Conservation (phyloP, 495 filamentous ascomycete genomes). For the Hypoxylon lienhwacheense region DNA sequence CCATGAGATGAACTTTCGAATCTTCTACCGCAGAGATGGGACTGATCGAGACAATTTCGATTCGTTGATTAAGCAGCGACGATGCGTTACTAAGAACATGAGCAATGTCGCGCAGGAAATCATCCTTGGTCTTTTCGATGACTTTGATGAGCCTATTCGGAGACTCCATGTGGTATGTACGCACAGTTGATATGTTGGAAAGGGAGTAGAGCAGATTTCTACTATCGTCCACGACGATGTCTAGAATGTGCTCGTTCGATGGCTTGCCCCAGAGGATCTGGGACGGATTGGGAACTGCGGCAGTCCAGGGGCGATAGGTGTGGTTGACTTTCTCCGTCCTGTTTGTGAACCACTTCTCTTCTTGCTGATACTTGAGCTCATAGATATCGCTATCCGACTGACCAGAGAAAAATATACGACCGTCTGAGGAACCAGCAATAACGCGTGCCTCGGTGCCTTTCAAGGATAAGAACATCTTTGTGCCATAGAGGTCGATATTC, state of each 20-base stretch:
- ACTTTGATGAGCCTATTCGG: slow-evolving; percentile 55
- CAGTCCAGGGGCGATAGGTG: slow-evolving; percentile 71
- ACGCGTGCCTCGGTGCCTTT: slow-evolving; percentile 68
- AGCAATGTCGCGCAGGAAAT: slow-evolving; percentile 63
- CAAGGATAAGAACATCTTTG: slow-evolving; percentile 73
- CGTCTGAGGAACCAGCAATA: slow-evolving; percentile 76
- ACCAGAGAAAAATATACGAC: slow-evolving; percentile 92
- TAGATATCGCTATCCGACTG: slow-evolving; percentile 79
- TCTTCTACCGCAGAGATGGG: slow-evolving; percentile 81
- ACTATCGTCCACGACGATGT: slow-evolving; percentile 86
- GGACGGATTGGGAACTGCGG: slow-evolving; percentile 62
- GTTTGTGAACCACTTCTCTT: slow-evolving; percentile 92
- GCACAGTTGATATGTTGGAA: slow-evolving; percentile 79
- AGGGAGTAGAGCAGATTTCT: slow-evolving; percentile 88
- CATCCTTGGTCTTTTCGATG: slow-evolving; percentile 58
- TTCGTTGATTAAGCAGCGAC: slow-evolving; percentile 65
- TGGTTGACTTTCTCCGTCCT: slow-evolving; percentile 83
- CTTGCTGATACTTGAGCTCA: slow-evolving; percentile 92
- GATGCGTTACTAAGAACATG: slow-evolving; percentile 71
- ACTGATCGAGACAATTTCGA: slow-evolving; percentile 78
- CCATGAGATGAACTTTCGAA: slow-evolving; percentile 82
- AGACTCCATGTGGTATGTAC: slow-evolving; percentile 75
- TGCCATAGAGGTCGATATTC: slow-evolving; percentile 76
- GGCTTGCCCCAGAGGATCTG: slow-evolving; percentile 38
- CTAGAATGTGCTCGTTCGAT: slow-evolving; percentile 61